Conservation (phyloP, 169 alveolate genomes). For the Perkinsus marinus region DNA sequence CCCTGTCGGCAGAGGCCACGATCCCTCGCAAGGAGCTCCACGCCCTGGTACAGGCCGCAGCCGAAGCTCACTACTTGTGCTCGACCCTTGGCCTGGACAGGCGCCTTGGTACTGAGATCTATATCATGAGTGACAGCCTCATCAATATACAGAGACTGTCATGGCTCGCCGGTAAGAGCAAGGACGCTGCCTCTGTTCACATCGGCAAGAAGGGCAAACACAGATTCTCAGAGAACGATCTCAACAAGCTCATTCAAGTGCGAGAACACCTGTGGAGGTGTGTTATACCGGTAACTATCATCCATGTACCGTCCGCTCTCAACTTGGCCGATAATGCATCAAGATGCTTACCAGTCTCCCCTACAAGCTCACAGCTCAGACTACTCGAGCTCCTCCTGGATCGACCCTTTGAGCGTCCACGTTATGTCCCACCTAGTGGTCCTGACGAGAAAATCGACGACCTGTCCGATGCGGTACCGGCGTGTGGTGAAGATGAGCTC, state of each 20-base stretch:
- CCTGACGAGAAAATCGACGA: too few species aligned
- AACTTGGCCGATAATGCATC: background rate
- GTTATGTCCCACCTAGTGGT: too few species aligned
- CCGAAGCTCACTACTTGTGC: background rate
- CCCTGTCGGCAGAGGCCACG: background rate
- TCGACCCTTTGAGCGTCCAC: too few species aligned
- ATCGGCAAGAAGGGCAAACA: background rate
- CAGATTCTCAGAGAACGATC: background rate
- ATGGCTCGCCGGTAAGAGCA: background rate
- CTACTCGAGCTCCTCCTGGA: too few species aligned
- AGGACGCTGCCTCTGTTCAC: background rate
- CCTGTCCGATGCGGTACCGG: too few species aligned
- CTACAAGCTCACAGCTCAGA: too few species aligned
- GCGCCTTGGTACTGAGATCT: background rate
- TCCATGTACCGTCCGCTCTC: background rate
- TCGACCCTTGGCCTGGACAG: background rate
- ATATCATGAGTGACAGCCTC: background rate
- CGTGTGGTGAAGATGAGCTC: too few species aligned
- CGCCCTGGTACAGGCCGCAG: background rate
- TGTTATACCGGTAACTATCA: background rate
- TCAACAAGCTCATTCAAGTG: background rate
- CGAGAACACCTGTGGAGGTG: background rate
- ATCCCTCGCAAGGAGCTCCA: background rate
- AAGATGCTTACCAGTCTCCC: background rate
- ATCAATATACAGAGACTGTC: too few species aligned